phyloP scores from a whole-genome alignment of 768 basidiomycete genomes.

The Hericium coralloides region DNA sequence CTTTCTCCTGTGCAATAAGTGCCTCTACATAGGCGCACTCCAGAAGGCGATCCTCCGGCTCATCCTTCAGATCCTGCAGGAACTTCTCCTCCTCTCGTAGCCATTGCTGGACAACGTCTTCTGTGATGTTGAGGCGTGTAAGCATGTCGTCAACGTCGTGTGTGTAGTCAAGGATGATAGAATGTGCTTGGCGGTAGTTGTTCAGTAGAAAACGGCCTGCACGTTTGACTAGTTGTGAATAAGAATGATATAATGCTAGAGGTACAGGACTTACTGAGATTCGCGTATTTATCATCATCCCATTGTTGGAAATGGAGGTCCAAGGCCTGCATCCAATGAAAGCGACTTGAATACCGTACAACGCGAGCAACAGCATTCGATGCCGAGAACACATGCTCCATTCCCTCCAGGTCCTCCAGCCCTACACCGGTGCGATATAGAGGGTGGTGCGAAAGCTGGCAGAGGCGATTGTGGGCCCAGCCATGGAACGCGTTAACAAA shows the following conservation, averaged over 20 bases:
- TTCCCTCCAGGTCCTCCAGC: neutral
- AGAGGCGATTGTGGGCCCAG: neutral
- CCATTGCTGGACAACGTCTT: neutral
- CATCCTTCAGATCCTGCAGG: neutral
- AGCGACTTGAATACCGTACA: neutral
- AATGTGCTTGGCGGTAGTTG: neutral
- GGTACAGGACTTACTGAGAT: neutral
- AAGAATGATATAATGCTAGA: neutral
- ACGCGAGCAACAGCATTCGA: neutral
- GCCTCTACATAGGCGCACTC: neutral
- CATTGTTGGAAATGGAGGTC: neutral
- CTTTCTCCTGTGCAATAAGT: neutral
- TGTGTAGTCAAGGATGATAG: neutral
- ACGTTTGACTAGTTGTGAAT: neutral
- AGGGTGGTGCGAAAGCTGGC: neutral
- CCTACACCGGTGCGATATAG: neutral
- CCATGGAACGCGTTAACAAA: slow-evolving; percentile 1
- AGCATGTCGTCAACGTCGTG: neutral
- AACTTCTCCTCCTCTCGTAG: neutral
- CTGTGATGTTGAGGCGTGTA: neutral
- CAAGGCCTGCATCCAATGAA: neutral
- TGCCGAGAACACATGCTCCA: neutral
- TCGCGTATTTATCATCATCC: neutral
- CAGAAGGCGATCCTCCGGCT: neutral
- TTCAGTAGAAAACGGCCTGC: slow-evolving; percentile 1